A percentile compares a stretch with the other conserved stretches of the same genome.
These are phyloP conservation scores for Saccharomyces mikatae DNA, from an alignment of 805 yeast species.

Conservation along the genomic window DNA sequence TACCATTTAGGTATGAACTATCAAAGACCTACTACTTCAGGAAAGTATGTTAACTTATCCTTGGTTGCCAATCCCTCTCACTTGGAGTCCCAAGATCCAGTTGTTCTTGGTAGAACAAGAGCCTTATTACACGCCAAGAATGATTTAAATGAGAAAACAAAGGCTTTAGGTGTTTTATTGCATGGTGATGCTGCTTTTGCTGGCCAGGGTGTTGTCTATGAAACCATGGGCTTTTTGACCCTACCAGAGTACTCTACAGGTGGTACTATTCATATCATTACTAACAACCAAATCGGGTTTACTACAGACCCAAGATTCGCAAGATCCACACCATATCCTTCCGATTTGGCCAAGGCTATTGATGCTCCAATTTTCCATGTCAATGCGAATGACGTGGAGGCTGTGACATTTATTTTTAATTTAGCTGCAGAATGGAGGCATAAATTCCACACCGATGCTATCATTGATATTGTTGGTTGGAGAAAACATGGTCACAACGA, in stretches of 20 bases:
- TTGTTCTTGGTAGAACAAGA: constrained; percentile 95
- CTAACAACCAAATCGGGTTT: constrained; percentile 98
- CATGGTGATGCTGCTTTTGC: constrained; percentile 99
- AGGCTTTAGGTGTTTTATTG: constrained; percentile 85
- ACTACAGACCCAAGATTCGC: constrained; percentile 97
- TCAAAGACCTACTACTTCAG: constrained; percentile 97
- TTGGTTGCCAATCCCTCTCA: constrained; percentile 98
- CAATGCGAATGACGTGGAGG: constrained; percentile 95
- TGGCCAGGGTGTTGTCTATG: constrained; percentile 98
- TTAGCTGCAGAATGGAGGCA: constrained; percentile 99
- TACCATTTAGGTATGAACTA: constrained; percentile 99
- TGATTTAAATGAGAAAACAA: constrained; percentile 73
- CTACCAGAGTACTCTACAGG: constrained; percentile 96
- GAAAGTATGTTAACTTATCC: constrained; percentile 90
- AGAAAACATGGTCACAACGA: constrained; percentile 98
- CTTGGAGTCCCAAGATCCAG: constrained; percentile 98
- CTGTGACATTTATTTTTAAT: constrained; percentile 82
- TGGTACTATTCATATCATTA: constrained; percentile 94
- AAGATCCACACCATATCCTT: constrained; percentile 95
- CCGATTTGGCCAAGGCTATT: constrained; percentile 92
- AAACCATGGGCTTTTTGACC: constrained; percentile 89
- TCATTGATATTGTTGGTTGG: constrained; percentile 95
- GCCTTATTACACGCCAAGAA: constrained; percentile 87
- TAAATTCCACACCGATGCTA: constrained; percentile 91
- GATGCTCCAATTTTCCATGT: constrained; percentile 99